A percentile compares a stretch with the other conserved stretches of the same genome.
phyloP scores from a whole-genome alignment of 2,329 filamentous ascomycete species.

The Lachnellula hyalina region DNA sequence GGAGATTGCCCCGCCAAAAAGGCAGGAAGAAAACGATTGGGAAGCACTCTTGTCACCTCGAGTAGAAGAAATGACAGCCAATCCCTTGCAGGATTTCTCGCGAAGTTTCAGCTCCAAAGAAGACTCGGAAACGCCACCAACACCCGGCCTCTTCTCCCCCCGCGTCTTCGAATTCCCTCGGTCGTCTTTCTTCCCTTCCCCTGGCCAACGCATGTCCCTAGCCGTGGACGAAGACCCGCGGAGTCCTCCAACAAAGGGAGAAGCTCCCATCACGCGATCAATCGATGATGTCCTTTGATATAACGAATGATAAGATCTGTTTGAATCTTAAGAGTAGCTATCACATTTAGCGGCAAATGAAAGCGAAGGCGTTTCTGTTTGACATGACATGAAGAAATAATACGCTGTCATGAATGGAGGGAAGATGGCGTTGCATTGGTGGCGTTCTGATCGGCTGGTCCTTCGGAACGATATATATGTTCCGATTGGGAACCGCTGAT shows the following conservation, averaged over 20 bases:
- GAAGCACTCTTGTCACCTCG: conserved; percentile 30
- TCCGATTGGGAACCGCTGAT: neutral
- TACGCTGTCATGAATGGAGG: conserved; percentile 5
- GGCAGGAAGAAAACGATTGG: conserved; percentile 16
- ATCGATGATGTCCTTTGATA: conserved; percentile 69
- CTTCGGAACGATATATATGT: neutral
- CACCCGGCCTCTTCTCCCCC: conserved; percentile 52
- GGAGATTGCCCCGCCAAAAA: conserved; percentile 4
- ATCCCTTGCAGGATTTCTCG: conserved; percentile 25
- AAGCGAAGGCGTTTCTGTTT: neutral
- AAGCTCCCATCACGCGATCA: conserved; percentile 69
- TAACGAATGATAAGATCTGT: neutral
- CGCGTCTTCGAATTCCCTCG: conserved; percentile 67
- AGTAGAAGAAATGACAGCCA: conserved; percentile 29
- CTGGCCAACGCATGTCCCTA: conserved; percentile 28
- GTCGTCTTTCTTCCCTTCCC: conserved; percentile 53
- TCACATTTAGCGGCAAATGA: neutral
- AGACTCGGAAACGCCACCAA: conserved; percentile 16
- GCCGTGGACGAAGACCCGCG: conserved; percentile 53
- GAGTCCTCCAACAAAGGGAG: conserved; percentile 69
- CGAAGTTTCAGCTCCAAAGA: conserved; percentile 13
- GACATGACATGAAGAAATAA: conserved; percentile 3
- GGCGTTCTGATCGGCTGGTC: conserved; percentile 6
- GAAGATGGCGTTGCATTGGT: conserved; percentile 8
- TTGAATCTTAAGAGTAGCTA: neutral